Percentiles rank a stretch among this genome's conserved stretches.
Evolutionary conservation across 2,329 filamentous ascomycete genomes (phyloP).

Genomic region (Trichoderma sp.): DNA sequence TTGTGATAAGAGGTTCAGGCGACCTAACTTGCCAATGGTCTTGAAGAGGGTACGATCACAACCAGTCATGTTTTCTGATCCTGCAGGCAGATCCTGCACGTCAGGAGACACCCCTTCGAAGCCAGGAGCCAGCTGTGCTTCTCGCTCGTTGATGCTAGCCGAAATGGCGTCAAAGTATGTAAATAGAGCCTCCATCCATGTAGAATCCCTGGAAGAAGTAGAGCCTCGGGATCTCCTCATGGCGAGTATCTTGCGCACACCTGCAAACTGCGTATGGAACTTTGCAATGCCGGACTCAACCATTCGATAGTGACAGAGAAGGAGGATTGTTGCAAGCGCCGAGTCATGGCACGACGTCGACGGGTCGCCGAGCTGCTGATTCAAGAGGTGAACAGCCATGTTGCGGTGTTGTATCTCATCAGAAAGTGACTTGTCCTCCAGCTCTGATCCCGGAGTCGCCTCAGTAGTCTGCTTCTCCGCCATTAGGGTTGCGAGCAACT

Average conservation of each 20-base stretch:
- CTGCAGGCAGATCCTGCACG: slow-evolving; percentile 56
- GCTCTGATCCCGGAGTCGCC: slow-evolving; percentile 49
- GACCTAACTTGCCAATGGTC: slow-evolving; percentile 78
- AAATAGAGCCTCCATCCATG: slow-evolving; percentile 91
- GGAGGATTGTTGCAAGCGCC: slow-evolving; percentile 80
- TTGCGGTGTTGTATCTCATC: slow-evolving; percentile 83
- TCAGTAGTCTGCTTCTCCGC: slow-evolving; percentile 51
- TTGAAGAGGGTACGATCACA: slow-evolving; percentile 88
- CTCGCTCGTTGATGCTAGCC: slow-evolving; percentile 86
- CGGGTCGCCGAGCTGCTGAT: slow-evolving; percentile 79
- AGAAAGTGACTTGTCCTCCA: slow-evolving; percentile 67
- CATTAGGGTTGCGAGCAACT: slow-evolving; percentile 52
- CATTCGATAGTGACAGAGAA: slow-evolving; percentile 90
- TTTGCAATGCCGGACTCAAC: slow-evolving; percentile 91
- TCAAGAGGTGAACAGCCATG: slow-evolving; percentile 77
- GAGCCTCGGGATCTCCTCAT: slow-evolving; percentile 59
- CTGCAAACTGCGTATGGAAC: slow-evolving; percentile 90
- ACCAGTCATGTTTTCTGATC: slow-evolving; percentile 81
- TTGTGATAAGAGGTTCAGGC: slow-evolving; percentile 82
- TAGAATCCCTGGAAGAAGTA: slow-evolving; percentile 65
- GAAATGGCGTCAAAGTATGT: slow-evolving; percentile 95
- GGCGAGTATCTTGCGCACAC: slow-evolving; percentile 85
- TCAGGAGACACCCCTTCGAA: slow-evolving; percentile 61
- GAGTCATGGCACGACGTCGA: slow-evolving; percentile 78
- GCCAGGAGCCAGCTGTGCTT: slow-evolving; percentile 73